Conservation (phyloP, 352 stramenopile genomes). For the Globisporangium cystogenes region DNA sequence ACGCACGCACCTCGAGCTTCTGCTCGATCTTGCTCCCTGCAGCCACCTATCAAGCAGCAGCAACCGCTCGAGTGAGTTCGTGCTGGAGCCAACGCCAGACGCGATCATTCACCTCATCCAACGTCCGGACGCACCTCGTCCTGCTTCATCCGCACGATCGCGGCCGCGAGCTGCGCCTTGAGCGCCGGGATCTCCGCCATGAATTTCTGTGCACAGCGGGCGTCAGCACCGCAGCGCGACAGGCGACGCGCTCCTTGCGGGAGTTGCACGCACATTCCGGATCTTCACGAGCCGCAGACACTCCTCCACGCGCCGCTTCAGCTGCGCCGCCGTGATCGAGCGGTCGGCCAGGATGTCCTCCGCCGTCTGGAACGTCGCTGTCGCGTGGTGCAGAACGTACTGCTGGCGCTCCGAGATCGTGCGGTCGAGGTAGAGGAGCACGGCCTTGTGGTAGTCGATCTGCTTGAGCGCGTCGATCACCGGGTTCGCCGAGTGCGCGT, state of each 20-base stretch:
- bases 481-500: slow-evolving; percentile 67
- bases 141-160: slow-evolving; percentile 52
- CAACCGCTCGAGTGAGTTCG: not conserved
- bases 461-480: slow-evolving; percentile 75
- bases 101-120: too few species aligned
- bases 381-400: slow-evolving; percentile 41
- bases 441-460: slow-evolving; percentile 71
- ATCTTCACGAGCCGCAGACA: slow-evolving; percentile 68
- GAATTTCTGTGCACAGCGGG: slow-evolving; percentile 40
- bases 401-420: slow-evolving; percentile 54
- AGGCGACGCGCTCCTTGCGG: not conserved
- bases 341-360: slow-evolving; percentile 53
- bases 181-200: slow-evolving; percentile 46
- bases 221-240: not conserved
- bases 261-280: slow-evolving; percentile 66
- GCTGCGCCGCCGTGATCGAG: slow-evolving; percentile 28
- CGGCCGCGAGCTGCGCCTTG: slow-evolving; percentile 40
- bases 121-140: slow-evolving; percentile 63
- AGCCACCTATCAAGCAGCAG: slow-evolving; percentile 25
- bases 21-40: slow-evolving; percentile 59
- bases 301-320: slow-evolving; percentile 57
- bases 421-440: slow-evolving; percentile 58
- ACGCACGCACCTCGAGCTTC: slow-evolving; percentile 51
- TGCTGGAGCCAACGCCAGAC: too few species aligned
- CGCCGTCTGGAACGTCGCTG: slow-evolving; percentile 37